Evolutionary conservation across 2,329 filamentous ascomycete species (phyloP).

Genomic region (Aspergillus fumigatiaffinis): DNA sequence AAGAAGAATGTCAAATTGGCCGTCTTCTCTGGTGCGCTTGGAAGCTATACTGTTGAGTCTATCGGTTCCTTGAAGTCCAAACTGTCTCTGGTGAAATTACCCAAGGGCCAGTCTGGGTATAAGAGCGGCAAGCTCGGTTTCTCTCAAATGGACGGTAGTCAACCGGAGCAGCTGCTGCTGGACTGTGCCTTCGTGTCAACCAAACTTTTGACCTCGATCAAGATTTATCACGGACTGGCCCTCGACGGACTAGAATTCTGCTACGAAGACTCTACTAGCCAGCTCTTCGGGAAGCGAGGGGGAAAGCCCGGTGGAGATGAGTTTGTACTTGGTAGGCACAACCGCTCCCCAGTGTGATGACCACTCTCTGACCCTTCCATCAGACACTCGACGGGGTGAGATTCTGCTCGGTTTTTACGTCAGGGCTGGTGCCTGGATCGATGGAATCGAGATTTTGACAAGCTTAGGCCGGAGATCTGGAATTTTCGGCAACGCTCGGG

Average conservation of each 20-base stretch:
- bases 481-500: slow-evolving; percentile 74
- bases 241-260: slow-evolving; percentile 87
- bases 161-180: slow-evolving; percentile 70
- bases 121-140: slow-evolving; percentile 70
- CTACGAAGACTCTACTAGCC: slow-evolving; percentile 80
- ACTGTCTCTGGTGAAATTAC: slow-evolving; percentile 67
- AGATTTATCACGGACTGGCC: slow-evolving; percentile 71
- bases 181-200: slow-evolving; percentile 64
- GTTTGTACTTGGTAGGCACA: slow-evolving; percentile 70
- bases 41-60: slow-evolving; percentile 72
- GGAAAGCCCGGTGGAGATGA: slow-evolving; percentile 66
- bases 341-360: not conserved
- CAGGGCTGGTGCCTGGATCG: slow-evolving; percentile 73
- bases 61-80: slow-evolving; percentile 68
- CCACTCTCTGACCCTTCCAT: slow-evolving; percentile 15
- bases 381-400: slow-evolving; percentile 80
- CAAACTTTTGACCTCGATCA: slow-evolving; percentile 70
- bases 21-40: slow-evolving; percentile 72
- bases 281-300: slow-evolving; percentile 80
- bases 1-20: slow-evolving; percentile 63
- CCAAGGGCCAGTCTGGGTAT: slow-evolving; percentile 70
- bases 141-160: slow-evolving; percentile 66
- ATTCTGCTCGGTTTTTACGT: slow-evolving; percentile 82
- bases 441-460: slow-evolving; percentile 85
- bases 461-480: slow-evolving; percentile 81